Percentiles rank a stretch among this genome's conserved stretches.
Conservation (phyloP, 352 stramenopile genomes). For the Peronospora farinosa region DNA sequence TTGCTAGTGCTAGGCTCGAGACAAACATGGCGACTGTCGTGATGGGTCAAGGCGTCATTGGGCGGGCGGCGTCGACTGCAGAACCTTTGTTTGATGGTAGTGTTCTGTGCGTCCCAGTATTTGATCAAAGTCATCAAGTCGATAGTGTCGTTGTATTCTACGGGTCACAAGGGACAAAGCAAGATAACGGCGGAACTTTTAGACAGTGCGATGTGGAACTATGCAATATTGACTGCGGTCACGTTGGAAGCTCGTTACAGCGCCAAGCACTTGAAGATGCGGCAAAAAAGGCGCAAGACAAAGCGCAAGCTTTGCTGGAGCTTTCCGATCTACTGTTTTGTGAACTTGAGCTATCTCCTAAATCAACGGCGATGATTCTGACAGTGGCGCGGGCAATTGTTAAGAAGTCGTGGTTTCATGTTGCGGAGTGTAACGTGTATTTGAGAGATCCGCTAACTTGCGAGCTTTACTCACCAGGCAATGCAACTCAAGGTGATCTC, state of each 20-base stretch:
- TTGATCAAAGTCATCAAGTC: constrained; percentile 36
- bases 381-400: constrained; percentile 21
- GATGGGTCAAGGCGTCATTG: constrained; percentile 52
- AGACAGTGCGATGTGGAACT: constrained; percentile 54
- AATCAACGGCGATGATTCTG: constrained; percentile 49
- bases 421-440: constrained; percentile 55
- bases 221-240: constrained; percentile 41
- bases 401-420: constrained; percentile 22
- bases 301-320: constrained; percentile 57
- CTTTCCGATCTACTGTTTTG: constrained; percentile 59
- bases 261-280: constrained; percentile 53
- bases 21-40: constrained; percentile 34
- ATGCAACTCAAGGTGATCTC: constrained; percentile 35
- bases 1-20: constrained; percentile 22
- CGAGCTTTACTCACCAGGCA: constrained; percentile 52
- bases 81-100: constrained; percentile 33
- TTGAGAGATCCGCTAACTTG: constrained; percentile 49
- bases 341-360: constrained; percentile 54
- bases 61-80: constrained; percentile 31
- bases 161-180: constrained; percentile 18
- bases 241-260: constrained; percentile 52
- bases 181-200: constrained; percentile 25
- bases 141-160: constrained; percentile 60
- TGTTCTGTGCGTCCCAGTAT: constrained; percentile 49
- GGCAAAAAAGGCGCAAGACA: constrained; percentile 49